Evolutionary conservation across 805 yeast genomes (phyloP).

Genomic region (Lipomyces lipofer): DNA sequence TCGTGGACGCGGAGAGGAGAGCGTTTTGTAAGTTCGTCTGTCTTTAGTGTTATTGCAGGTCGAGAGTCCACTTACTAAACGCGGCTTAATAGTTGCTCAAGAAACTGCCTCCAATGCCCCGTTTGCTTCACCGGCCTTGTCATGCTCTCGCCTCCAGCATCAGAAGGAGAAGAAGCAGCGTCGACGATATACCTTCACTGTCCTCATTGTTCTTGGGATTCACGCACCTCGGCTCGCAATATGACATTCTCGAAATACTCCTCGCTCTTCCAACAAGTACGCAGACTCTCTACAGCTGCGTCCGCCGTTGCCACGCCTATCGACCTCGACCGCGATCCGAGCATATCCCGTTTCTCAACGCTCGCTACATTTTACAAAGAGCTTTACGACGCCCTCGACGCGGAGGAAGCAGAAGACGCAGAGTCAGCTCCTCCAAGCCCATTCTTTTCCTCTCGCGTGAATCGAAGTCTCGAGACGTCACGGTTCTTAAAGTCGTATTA

Average conservation of each 20-base stretch:
- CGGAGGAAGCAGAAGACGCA: conserved; percentile 5
- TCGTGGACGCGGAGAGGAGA: neutral
- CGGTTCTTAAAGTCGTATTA: conserved; percentile 18
- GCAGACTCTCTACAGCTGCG: neutral
- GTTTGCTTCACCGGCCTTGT: conserved; percentile 33
- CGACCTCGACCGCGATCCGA: neutral
- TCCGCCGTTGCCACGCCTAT: neutral
- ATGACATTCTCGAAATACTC: conserved; percentile 12
- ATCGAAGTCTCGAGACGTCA: conserved; percentile 25
- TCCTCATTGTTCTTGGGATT: conserved; percentile 24
- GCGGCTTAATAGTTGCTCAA: conserved; percentile 38
- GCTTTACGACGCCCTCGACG: conserved; percentile 6
- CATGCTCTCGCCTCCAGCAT: conserved; percentile 7
- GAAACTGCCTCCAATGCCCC: conserved; percentile 43
- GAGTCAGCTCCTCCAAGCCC: neutral
- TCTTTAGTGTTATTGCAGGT: too few relatives aligned
- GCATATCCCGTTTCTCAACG: neutral
- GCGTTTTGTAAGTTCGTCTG: neutral
- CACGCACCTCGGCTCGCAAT: conserved; percentile 8
- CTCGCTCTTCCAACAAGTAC: conserved; percentile 17
- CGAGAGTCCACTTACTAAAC: too few relatives aligned
- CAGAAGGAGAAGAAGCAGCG: neutral
- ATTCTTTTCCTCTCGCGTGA: neutral
- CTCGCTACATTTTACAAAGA: conserved; percentile 4
- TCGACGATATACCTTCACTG: conserved; percentile 17